Evolutionary conservation across 305 asterid genomes (phyloP).

Genomic region (Striga hermonthica): DNA sequence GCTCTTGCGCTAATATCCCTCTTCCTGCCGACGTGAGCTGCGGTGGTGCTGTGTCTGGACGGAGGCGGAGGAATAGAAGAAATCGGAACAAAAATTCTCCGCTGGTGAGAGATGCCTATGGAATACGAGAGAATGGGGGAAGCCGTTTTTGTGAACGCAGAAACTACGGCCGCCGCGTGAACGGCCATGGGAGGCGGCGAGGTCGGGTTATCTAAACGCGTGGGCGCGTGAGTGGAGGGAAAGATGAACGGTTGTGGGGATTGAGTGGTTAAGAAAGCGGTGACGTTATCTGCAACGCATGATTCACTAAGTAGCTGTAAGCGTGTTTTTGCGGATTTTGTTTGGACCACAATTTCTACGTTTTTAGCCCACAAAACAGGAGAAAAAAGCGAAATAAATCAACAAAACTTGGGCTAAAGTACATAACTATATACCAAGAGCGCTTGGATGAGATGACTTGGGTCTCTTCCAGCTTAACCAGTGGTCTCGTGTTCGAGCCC

Average conservation of each 20-base stretch:
- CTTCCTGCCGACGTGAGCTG: conserved; percentile 37
- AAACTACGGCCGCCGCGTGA: conserved; percentile 44
- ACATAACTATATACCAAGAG: too few relatives aligned
- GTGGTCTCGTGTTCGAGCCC: too few relatives aligned
- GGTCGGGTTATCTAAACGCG: conserved; percentile 22
- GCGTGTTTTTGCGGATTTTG: not conserved
- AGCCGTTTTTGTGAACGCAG: conserved; percentile 26
- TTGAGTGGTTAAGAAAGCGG: conserved; percentile 38
- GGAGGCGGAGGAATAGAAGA: conserved; percentile 25
- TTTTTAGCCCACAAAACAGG: not conserved
- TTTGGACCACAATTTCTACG: not conserved
- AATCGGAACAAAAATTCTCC: conserved; percentile 30
- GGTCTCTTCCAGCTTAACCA: too few relatives aligned
- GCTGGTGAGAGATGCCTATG: conserved; percentile 27
- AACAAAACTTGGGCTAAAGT: not conserved
- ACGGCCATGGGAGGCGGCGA: conserved; percentile 49
- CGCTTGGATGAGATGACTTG: too few relatives aligned
- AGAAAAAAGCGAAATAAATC: not conserved
- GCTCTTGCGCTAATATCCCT: conserved; percentile 40
- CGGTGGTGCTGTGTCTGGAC: conserved; percentile 21
- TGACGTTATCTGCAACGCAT: conserved; percentile 1
- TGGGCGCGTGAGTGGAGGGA: conserved; percentile 44
- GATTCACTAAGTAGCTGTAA: too few relatives aligned
- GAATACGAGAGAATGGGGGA: conserved; percentile 28
- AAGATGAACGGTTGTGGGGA: conserved; percentile 47